phyloP scores from a whole-genome alignment of 768 basidiomycete species.

The Mycena indigotica region DNA sequence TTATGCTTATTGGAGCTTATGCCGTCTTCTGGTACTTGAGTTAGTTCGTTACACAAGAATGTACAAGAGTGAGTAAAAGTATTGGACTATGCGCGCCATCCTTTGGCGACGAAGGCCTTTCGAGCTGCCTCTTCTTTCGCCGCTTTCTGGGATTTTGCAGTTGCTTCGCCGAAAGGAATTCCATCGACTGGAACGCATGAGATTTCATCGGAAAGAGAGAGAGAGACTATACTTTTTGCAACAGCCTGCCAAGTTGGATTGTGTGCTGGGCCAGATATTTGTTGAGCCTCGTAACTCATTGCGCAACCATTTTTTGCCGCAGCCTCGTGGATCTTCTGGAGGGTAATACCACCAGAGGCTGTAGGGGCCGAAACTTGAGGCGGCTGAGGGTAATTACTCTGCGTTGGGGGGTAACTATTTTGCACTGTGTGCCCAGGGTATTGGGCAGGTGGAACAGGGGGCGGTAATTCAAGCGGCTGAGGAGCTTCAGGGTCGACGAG shows the following conservation, averaged over 20 bases:
- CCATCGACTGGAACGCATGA: neutral
- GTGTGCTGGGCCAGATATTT: constrained; percentile 50
- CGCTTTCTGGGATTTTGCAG: constrained; percentile 61
- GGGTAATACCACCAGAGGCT: neutral
- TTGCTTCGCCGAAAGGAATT: constrained; percentile 31
- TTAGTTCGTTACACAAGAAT: constrained; percentile 15
- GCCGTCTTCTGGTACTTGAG: constrained; percentile 57
- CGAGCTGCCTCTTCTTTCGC: constrained; percentile 73
- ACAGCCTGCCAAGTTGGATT: constrained; percentile 58
- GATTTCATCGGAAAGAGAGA: no score
- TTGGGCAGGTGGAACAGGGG: constrained; percentile 11
- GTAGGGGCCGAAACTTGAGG: constrained; percentile 57
- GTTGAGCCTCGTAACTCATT: constrained; percentile 51
- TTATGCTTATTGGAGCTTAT: constrained; percentile 67
- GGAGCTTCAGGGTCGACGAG: constrained; percentile 53
- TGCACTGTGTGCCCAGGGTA: constrained; percentile 28
- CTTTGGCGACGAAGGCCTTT: constrained; percentile 53
- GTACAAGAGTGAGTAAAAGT: neutral
- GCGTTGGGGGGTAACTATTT: no score
- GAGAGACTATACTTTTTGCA: constrained; percentile 49
- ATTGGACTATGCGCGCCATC: constrained; percentile 43
- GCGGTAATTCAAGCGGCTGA: constrained; percentile 22
- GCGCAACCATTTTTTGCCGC: constrained; percentile 27
- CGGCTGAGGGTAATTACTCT: no score
- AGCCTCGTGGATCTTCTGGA: constrained; percentile 6